phyloP scores from a whole-genome alignment of 345 rosid species.

The Brassica incana region DNA sequence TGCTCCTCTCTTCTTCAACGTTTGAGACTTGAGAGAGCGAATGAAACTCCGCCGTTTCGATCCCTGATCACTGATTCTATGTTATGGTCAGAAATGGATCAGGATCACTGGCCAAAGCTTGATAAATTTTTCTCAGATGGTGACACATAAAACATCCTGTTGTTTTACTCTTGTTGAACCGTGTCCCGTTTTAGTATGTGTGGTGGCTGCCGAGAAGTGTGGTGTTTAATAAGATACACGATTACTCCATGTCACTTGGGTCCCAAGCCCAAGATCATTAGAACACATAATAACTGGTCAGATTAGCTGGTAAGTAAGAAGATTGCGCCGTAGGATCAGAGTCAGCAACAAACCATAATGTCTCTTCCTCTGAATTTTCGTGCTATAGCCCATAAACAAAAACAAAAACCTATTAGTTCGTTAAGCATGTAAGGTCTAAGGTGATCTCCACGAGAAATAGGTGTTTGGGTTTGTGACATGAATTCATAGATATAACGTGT shows the following conservation, averaged over 20 bases:
- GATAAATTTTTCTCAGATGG: conserved; percentile 1
- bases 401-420: too few species aligned
- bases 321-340: background rate
- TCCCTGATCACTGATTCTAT: conserved; percentile 67
- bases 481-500: too few species aligned
- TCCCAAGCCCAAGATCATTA: conserved; percentile 4
- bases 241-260: background rate
- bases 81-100: conserved; percentile 6
- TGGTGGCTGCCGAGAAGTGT: background rate
- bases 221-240: background rate
- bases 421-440: too few species aligned
- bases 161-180: background rate
- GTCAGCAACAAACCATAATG: background rate
- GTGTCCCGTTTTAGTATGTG: background rate
- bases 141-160: background rate
- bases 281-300: background rate
- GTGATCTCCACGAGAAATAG: too few species aligned
- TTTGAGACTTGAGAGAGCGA: conserved; percentile 50
- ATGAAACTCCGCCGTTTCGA: conserved; percentile 77
- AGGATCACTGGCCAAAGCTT: background rate
- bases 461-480: too few species aligned
- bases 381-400: background rate
- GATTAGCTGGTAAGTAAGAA: background rate
- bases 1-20: conserved; percentile 64
- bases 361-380: background rate